Evolutionary conservation across 2,329 filamentous ascomycete species (phyloP), one percentile per base, ranked within the genome.

Genomic region (Cucurbitaria berberidis): DNA sequence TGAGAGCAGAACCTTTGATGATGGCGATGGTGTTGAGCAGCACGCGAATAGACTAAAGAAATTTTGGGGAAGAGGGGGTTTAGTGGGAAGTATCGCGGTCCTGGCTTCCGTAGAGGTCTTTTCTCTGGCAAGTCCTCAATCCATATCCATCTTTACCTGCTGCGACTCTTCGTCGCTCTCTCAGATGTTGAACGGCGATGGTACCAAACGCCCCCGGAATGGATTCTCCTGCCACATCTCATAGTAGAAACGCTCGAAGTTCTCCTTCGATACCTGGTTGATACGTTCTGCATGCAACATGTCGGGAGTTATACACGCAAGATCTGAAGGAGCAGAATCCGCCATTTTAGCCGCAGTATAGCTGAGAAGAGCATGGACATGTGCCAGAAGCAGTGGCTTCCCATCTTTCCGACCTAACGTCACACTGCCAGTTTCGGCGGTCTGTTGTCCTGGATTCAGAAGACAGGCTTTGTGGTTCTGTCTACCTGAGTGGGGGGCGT

Each of bases 391-490:
- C 3, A 62, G 51, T 15, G 53, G 51, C 41, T 58, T 62, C 22
- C 51, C 56, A 42, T 62, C 59, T 43, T 56, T 53, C 8, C 54
- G 59, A 22, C 42, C 46, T 4, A 62, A 19, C 22, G 58, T 32
- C 7, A 55, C 29, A 32, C 38, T 53, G 8, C 56, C 59, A 9
- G 40, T 57, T 11, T 46, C 21, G 5, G 24, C n/a, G 22, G 48
- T 15, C 44, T 52, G 58, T 13, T 52, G 5, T 22, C 30, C 29
- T 3, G 55, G 49, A 34, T 53, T 45, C 8, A 44, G 51, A 3
- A 51, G 51, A 10, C n/a, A 30, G 29, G 34, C 38, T 10, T 26
- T 30, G n/a, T 21, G 24, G 26, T 49, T 53, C 7, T 29, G 30
- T 5, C 18, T 34, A 38, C 46, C 46, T 24, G 27, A 16, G 11